Conservation (phyloP, 2,329 filamentous ascomycete genomes). For the Calonectria hongkongensis region DNA sequence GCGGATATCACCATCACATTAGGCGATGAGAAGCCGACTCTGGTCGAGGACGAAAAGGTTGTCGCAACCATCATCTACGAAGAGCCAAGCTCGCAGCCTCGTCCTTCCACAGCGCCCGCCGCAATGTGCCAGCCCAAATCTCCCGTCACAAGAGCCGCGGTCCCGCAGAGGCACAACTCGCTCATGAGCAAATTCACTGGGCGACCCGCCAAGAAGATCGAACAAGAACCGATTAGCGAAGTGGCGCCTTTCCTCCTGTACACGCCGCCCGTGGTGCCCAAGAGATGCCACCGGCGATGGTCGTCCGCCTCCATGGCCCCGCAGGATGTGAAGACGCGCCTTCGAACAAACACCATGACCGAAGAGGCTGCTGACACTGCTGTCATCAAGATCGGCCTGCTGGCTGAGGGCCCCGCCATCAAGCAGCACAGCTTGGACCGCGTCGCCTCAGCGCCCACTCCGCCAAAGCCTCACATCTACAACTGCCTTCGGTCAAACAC, state of each 20-base stretch:
- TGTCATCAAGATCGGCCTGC: conserved; percentile 3
- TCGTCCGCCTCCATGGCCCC: not conserved
- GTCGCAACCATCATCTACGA: not conserved
- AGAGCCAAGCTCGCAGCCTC: not conserved
- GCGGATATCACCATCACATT: not conserved
- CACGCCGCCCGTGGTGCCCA: not conserved
- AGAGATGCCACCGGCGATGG: not conserved
- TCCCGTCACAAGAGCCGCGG: not conserved
- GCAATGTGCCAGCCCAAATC: not conserved
- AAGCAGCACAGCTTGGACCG: not conserved
- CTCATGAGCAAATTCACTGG: not conserved
- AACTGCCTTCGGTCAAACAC: conserved; percentile 1
- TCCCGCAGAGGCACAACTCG: not conserved
- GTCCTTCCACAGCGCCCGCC: not conserved
- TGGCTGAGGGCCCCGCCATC: not conserved
- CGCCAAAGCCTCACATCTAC: not conserved
- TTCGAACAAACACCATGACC: not conserved
- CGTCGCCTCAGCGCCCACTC: not conserved
- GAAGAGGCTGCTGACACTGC: not conserved
- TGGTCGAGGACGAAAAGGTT: not conserved
- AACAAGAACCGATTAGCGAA: not conserved
- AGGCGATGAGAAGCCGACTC: not conserved
- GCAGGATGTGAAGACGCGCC: not conserved
- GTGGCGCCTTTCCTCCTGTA: not conserved
- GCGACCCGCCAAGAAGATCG: not conserved